A percentile compares a stretch with the other conserved stretches of the same genome.
Evolutionary conservation across 352 stramenopile species (phyloP).

Genomic region (Albugo laibachii): DNA sequence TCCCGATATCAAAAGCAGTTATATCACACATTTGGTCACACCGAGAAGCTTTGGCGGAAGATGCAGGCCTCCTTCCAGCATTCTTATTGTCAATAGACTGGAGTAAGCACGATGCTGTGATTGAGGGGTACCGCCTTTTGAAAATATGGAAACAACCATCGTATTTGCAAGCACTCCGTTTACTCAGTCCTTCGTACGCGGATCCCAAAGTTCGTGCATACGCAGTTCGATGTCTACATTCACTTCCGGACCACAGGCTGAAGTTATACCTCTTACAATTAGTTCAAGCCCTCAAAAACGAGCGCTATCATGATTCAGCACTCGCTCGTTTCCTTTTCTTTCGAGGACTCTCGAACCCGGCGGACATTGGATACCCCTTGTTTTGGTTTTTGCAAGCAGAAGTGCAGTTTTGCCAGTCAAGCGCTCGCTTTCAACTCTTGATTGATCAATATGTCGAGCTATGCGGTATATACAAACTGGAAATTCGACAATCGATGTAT

Average conservation of each 20-base stretch:
- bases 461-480: slow-evolving; percentile 74
- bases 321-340: slow-evolving; percentile 61
- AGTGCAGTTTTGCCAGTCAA: slow-evolving; percentile 29
- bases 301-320: slow-evolving; percentile 65
- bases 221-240: slow-evolving; percentile 78
- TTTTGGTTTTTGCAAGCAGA: slow-evolving; percentile 74
- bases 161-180: slow-evolving; percentile 62
- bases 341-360: slow-evolving; percentile 43
- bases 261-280: slow-evolving; percentile 74
- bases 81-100: slow-evolving; percentile 77
- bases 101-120: slow-evolving; percentile 47
- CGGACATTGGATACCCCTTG: slow-evolving; percentile 61
- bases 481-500: slow-evolving; percentile 81
- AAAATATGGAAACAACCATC: slow-evolving; percentile 59
- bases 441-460: slow-evolving; percentile 69
- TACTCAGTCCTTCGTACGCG: slow-evolving; percentile 66
- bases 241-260: slow-evolving; percentile 68
- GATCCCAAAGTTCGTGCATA: slow-evolving; percentile 87
- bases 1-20: slow-evolving; percentile 33
- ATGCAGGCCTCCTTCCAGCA: slow-evolving; percentile 61
- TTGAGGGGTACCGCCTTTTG: slow-evolving; percentile 62
- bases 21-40: slow-evolving; percentile 46
- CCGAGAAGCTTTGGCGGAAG: slow-evolving; percentile 29
- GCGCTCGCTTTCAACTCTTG: slow-evolving; percentile 44
- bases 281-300: slow-evolving; percentile 70